A percentile compares a stretch with the other conserved stretches of the same genome.
Conservation (phyloP, 495 filamentous ascomycete species). For the Neurospora intermedia region DNA sequence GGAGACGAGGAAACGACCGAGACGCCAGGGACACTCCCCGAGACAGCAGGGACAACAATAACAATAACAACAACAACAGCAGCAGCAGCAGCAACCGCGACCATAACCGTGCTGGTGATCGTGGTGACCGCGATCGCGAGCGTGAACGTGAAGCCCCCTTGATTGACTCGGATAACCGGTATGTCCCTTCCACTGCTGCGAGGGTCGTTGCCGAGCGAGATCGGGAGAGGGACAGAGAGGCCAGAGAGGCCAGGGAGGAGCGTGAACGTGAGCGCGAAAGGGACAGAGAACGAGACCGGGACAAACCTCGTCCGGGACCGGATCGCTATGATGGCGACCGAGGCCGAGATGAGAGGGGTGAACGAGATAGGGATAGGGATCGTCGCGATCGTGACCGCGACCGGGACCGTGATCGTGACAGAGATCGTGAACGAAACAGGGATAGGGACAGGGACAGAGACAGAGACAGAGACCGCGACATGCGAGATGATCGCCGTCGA, state of each 20-base stretch:
- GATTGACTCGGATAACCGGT: constrained; percentile 4
- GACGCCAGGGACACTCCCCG: constrained; percentile 15
- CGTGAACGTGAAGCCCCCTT: constrained; percentile 15
- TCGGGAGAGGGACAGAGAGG: constrained; percentile 22
- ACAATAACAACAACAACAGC: background rate
- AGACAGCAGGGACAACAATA: background rate
- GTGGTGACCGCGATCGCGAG: constrained; percentile 16
- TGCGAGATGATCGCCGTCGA: constrained; percentile 7
- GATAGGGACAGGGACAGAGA: constrained; percentile 33
- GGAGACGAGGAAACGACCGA: constrained; percentile 31
- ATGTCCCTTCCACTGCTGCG: background rate
- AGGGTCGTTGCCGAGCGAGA: constrained; percentile 23
- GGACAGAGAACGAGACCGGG: constrained; percentile 28
- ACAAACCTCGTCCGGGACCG: constrained; percentile 3
- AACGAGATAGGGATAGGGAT: constrained; percentile 14
- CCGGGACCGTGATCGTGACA: constrained; percentile 26
- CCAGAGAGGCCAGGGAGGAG: background rate
- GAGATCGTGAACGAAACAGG: constrained; percentile 17
- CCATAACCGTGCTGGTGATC: background rate
- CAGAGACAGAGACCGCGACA: constrained; percentile 25
- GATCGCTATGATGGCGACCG: constrained; percentile 11
- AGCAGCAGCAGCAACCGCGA: background rate
- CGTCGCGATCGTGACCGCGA: constrained; percentile 21
- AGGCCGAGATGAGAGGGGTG: constrained; percentile 9
- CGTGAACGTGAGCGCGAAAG: constrained; percentile 21